Evolutionary conservation across 208 protist genomes (phyloP).

Genomic region (Crithidia thermophila): DNA sequence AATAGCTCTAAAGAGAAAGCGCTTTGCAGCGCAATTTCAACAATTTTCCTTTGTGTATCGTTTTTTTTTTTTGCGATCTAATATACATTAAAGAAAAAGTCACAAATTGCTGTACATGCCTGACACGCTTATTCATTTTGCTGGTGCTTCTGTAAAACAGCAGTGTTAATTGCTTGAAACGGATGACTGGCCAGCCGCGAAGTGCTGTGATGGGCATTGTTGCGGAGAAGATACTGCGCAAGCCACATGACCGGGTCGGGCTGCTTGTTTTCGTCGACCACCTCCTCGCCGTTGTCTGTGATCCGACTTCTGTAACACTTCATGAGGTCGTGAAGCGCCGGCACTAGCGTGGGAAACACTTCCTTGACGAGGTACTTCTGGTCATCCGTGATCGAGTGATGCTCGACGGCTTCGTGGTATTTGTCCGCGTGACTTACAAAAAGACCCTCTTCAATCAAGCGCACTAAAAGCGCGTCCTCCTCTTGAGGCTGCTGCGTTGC

Average conservation of each 20-base stretch:
- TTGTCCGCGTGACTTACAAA: conserved; percentile 51
- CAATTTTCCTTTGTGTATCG: too few species aligned
- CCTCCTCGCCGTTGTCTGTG: conserved; percentile 7
- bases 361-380: conserved; percentile 60
- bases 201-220: conserved; percentile 50
- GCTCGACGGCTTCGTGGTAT: conserved; percentile 7
- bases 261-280: conserved; percentile 20
- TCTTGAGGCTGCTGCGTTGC: background rate
- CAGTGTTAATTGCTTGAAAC: conserved; percentile 59
- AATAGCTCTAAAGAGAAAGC: too few species aligned
- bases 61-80: too few species aligned
- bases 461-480: conserved; percentile 24
- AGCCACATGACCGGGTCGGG: conserved; percentile 73
- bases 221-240: conserved; percentile 79
- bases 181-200: conserved; percentile 54
- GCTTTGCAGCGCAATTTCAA: too few species aligned
- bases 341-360: conserved; percentile 80
- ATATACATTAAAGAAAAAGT: background rate
- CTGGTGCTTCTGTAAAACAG: conserved; percentile 39
- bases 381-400: conserved; percentile 30
- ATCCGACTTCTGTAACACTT: conserved; percentile 25
- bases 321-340: conserved; percentile 62
- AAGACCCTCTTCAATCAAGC: conserved; percentile 74
- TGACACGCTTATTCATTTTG: conserved; percentile 11
- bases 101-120: background rate